Evolutionary conservation across 495 filamentous ascomycete genomes (phyloP).

Genomic region (Diplogelasinospora grovesii): DNA sequence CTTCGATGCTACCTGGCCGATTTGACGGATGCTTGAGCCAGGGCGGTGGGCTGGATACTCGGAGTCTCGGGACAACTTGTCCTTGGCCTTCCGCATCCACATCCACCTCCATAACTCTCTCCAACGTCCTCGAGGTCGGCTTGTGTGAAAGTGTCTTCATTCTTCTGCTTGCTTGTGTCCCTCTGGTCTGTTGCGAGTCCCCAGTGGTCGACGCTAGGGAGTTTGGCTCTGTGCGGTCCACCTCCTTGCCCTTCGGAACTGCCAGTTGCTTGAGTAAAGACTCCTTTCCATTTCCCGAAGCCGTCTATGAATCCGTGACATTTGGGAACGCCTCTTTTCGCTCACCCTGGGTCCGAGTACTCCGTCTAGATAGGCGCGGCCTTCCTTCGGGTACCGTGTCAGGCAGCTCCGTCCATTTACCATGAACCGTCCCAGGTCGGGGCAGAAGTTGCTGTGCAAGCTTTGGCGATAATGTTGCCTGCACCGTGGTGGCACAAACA

Average conservation of each 20-base stretch:
- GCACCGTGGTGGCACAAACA: slow-evolving; percentile 1
- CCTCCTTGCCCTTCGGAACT: too few species aligned
- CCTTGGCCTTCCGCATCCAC: neutral
- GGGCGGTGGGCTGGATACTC: slow-evolving; percentile 27
- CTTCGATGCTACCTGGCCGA: slow-evolving; percentile 18
- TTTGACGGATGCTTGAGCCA: slow-evolving; percentile 28
- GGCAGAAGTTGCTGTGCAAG: slow-evolving; percentile 1
- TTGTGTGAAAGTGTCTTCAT: slow-evolving; percentile 6
- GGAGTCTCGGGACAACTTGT: slow-evolving; percentile 14
- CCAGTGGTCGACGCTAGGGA: too few species aligned
- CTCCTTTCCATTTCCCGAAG: too few species aligned
- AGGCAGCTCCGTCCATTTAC: too few species aligned
- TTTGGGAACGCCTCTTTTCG: too few species aligned
- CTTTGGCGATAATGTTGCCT: neutral
- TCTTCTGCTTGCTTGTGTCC: slow-evolving; percentile 5
- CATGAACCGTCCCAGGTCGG: neutral
- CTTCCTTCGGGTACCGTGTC: too few species aligned
- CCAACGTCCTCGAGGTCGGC: slow-evolving; percentile 3
- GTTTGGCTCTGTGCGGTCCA: too few species aligned
- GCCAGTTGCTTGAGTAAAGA: too few species aligned
- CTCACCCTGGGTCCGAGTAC: too few species aligned
- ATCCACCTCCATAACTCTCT: slow-evolving; percentile 7
- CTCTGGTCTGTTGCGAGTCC: too few species aligned
- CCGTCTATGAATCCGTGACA: too few species aligned
- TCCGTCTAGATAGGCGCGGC: too few species aligned